These are phyloP conservation scores for Penicillium sp. DNA, from an alignment of 2,329 filamentous ascomycete genomes.

Conservation along the genomic window DNA sequence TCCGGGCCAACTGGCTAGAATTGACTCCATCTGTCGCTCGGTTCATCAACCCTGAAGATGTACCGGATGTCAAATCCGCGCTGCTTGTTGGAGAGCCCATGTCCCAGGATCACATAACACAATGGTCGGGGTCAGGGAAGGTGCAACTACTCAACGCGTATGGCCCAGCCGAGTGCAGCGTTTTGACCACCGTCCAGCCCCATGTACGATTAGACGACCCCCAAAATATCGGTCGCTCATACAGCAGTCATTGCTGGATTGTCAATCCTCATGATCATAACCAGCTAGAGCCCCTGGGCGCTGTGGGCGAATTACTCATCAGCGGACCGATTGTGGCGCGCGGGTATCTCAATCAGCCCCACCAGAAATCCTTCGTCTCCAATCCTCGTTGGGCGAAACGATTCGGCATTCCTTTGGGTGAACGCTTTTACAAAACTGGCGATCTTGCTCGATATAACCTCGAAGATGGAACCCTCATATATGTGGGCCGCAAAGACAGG, in stretches of 20 bases:
- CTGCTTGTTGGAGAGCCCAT: slow-evolving; percentile 7
- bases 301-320: slow-evolving; percentile 9
- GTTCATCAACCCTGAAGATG: slow-evolving; percentile 1
- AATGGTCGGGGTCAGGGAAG: slow-evolving; percentile 8
- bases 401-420: not conserved
- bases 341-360: slow-evolving; percentile 4
- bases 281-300: slow-evolving; percentile 3
- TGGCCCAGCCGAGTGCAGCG: not conserved
- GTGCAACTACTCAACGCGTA: slow-evolving; percentile 57
- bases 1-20: not conserved
- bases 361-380: slow-evolving; percentile 3
- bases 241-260: slow-evolving; percentile 6
- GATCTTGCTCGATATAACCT: slow-evolving; percentile 8
- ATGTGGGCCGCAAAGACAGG: slow-evolving; percentile 8
- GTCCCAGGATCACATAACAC: slow-evolving; percentile 12
- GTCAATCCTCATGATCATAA: slow-evolving; percentile 7
- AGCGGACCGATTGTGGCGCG: slow-evolving; percentile 10
- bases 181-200: not conserved
- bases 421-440: slow-evolving; percentile 8
- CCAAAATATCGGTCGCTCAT: not conserved
- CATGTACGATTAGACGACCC: not conserved
- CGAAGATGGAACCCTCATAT: not conserved
- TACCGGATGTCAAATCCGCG: slow-evolving; percentile 6
- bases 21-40: not conserved
- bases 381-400: slow-evolving; percentile 1